Percentiles rank a stretch among this genome's conserved stretches.
phyloP scores from a whole-genome alignment of 164 flowering plant species.

The Berberis thunbergii region DNA sequence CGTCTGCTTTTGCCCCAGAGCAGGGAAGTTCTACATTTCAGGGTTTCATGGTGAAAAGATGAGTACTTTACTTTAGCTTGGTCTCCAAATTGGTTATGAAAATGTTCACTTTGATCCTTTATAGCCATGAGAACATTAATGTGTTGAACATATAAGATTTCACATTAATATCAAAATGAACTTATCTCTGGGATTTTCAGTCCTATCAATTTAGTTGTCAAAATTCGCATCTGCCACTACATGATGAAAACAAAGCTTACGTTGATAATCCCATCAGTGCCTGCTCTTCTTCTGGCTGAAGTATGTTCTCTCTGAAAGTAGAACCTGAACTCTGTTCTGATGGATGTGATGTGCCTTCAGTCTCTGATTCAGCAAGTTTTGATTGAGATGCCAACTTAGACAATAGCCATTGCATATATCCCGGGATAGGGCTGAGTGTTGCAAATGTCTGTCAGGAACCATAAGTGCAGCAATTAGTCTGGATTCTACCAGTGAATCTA shows the following conservation, averaged over 20 bases:
- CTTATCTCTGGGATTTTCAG: no score
- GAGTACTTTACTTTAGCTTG: not conserved
- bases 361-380: conserved; percentile 41
- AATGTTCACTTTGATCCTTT: no score
- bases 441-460: conserved; percentile 57
- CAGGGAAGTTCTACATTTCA: no score
- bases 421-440: conserved; percentile 91
- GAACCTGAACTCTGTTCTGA: conserved; percentile 24
- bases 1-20: no score
- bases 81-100: not conserved
- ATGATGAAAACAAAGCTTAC: conserved; percentile 34
- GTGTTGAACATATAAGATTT: no score
- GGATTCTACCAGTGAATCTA: not conserved
- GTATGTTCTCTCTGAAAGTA: conserved; percentile 63
- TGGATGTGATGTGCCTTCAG: conserved; percentile 15
- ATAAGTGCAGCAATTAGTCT: not conserved
- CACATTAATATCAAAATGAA: no score
- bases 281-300: conserved; percentile 68
- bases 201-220: not conserved
- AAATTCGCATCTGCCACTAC: not conserved
- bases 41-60: no score
- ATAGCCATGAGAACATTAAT: no score
- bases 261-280: conserved; percentile 36
- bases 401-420: conserved; percentile 82
- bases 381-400: conserved; percentile 78